These are phyloP conservation scores for Claviceps pazoutovae DNA, from an alignment of 2,329 filamentous ascomycete genomes.

Conservation along the genomic window DNA sequence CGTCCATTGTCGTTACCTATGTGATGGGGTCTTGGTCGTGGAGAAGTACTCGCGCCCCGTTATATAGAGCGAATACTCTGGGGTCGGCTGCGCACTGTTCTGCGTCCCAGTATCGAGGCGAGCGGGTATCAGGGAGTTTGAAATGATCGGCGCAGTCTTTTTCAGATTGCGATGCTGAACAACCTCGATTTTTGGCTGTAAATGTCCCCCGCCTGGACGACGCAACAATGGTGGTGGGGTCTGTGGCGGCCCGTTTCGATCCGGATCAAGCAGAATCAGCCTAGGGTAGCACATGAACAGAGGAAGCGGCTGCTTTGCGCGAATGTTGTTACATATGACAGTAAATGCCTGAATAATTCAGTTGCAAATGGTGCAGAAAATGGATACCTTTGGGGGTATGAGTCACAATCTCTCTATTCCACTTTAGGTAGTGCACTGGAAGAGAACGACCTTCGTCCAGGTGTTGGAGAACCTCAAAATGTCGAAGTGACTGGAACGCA, in stretches of 20 bases:
- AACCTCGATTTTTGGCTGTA: conserved; percentile 1
- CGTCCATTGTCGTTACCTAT: conserved; percentile 50
- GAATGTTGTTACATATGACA: neutral
- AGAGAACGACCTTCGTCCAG: too few relatives aligned
- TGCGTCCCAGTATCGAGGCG: neutral
- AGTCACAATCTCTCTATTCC: too few relatives aligned
- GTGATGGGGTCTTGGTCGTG: neutral
- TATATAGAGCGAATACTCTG: neutral
- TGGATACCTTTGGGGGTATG: too few relatives aligned
- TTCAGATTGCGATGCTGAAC: neutral
- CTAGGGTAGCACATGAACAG: neutral
- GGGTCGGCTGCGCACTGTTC: neutral
- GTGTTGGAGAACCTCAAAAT: too few relatives aligned
- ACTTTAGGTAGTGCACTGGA: too few relatives aligned
- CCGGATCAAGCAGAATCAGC: neutral
- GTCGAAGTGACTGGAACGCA: too few relatives aligned
- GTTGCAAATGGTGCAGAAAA: too few relatives aligned
- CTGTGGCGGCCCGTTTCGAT: conserved; percentile 1
- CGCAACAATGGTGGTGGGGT: neutral
- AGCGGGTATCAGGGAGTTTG: too few relatives aligned
- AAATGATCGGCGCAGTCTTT: neutral
- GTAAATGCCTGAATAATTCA: too few relatives aligned
- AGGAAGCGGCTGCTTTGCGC: neutral
- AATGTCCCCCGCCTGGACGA: neutral
- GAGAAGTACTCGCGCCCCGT: neutral